Base-by-base conservation (phyloP, 352 stramenopile species). In the Phytophthora europaea region DNA sequence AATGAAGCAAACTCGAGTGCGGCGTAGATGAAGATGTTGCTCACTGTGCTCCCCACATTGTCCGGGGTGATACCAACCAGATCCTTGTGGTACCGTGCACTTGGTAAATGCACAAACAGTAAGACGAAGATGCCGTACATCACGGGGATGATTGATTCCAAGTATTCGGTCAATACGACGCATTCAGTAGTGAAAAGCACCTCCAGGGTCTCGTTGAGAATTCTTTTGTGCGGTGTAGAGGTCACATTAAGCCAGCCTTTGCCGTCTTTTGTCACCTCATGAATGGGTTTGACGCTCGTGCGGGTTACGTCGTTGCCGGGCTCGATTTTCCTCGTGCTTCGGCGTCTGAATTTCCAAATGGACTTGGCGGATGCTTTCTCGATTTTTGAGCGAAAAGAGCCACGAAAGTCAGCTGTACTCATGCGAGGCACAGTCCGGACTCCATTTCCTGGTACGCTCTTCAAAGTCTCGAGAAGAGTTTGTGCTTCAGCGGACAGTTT, bases 131-230 rank as follows among this genome's bases (percentile, higher is more conserved):
- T 69, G 2, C 38, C 66, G 43, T 82, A 85, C 13, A 85, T 40
- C 16, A 82, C 8, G 5, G 80, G 75, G 28, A 87, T 75, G 62
- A 87, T 68, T 0, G 70, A 79, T 34, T 87, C 77, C 40, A 78
- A 48, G 36, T 83, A 87, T 60, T 87, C 80, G 6, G 76, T 70
- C 13, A 87, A 61, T 4, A 78, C 31, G 16, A 78, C 57, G 50
- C 76, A 85, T 48, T 87, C 78, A 18, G 67, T 75, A 2, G 65
- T 67, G 57, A 79, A 85, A 3, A 76, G 38, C 0, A 79, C 61
- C 18, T 76, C 61, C 13, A 76, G 52, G 15, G 70, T 73, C 57
- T 76, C 64, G 5, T 58, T 34, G 12, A 76, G 70, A 62, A 77
- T 65, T 8, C 60, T 56, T 12, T 15, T 23, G 51, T 76, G 67